A percentile compares a stretch with the other conserved stretches of the same genome.
Conservation (phyloP, 2,329 filamentous ascomycete genomes). For the Aspergillus alliaceus region DNA sequence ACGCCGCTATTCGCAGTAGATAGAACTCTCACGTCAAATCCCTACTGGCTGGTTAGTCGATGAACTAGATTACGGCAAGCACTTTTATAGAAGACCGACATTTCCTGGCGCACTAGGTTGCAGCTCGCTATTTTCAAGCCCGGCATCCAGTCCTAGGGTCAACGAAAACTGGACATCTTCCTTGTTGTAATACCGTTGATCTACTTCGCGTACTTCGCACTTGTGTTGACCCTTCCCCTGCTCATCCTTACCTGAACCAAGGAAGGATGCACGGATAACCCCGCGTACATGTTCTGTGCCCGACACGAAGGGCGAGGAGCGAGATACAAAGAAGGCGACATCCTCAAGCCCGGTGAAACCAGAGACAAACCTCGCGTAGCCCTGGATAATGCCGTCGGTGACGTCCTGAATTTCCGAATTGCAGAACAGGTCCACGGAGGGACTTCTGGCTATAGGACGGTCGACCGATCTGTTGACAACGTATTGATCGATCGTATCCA, state of each 20-base stretch:
- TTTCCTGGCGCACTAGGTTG: constrained; percentile 4
- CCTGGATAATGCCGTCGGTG: constrained; percentile 17
- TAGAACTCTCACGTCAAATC: constrained; percentile 16
- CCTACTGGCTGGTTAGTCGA: constrained; percentile 13
- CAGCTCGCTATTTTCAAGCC: constrained; percentile 19
- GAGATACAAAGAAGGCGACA: constrained; percentile 21
- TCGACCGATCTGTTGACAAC: constrained; percentile 9
- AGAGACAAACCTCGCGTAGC: constrained; percentile 27
- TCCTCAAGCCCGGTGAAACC: constrained; percentile 27
- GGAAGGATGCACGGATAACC: constrained; percentile 15
- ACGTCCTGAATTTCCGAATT: constrained; percentile 6
- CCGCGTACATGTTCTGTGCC: constrained; percentile 1
- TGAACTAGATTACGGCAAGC: neutral
- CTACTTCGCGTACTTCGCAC: constrained; percentile 13
- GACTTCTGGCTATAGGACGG: constrained; percentile 6
- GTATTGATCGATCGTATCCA: constrained; percentile 28
- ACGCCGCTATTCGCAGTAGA: neutral
- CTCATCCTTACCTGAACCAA: neutral
- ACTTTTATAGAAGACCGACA: constrained; percentile 11
- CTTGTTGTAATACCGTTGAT: constrained; percentile 9
- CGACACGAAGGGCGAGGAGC: constrained; percentile 5
- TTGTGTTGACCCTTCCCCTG: neutral
- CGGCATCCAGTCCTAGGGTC: constrained; percentile 14
- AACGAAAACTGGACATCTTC: constrained; percentile 23
- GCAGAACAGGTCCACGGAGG: constrained; percentile 12